phyloP scores from a whole-genome alignment of 1,284 basidiomycete genomes.

The Malassezia sp. region DNA sequence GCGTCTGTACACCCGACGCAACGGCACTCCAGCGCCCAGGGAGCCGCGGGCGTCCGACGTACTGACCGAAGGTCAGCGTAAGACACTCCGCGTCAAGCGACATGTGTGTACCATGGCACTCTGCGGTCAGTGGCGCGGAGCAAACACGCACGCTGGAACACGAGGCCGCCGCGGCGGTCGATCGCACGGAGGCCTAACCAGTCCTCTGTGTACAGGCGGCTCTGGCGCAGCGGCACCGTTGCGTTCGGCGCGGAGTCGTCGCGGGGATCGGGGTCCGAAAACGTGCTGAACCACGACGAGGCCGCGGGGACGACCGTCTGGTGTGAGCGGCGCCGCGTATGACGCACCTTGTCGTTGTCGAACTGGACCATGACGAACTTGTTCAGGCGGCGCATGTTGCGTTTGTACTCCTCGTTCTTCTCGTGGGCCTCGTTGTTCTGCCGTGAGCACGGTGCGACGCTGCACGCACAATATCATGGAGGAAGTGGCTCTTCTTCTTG shows the following conservation, averaged over 20 bases:
- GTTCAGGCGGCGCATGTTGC: slow-evolving; percentile 32
- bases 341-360: slow-evolving; percentile 34
- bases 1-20: too few relatives aligned
- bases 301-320: slow-evolving; percentile 36
- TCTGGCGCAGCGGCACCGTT: slow-evolving; percentile 59
- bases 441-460: background rate
- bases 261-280: slow-evolving; percentile 18
- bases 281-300: slow-evolving; percentile 40
- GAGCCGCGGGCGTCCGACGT: slow-evolving; percentile 25
- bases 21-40: background rate
- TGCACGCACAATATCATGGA: slow-evolving; percentile 46
- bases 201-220: slow-evolving; percentile 69
- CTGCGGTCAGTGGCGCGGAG: background rate
- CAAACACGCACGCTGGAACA: slow-evolving; percentile 22
- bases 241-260: slow-evolving; percentile 1
- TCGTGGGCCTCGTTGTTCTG: slow-evolving; percentile 32
- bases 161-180: slow-evolving; percentile 56
- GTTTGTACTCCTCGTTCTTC: slow-evolving; percentile 34
- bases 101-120: slow-evolving; percentile 40
- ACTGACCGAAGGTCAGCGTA: slow-evolving; percentile 34
- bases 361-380: slow-evolving; percentile 47
- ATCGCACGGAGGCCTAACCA: slow-evolving; percentile 73
- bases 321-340: too few relatives aligned
- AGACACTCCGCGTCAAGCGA: slow-evolving; percentile 37
- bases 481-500: slow-evolving; percentile 54